These are phyloP conservation scores for Lactifluus echinatus DNA, from an alignment of 768 basidiomycete genomes.

Conservation along the genomic window DNA sequence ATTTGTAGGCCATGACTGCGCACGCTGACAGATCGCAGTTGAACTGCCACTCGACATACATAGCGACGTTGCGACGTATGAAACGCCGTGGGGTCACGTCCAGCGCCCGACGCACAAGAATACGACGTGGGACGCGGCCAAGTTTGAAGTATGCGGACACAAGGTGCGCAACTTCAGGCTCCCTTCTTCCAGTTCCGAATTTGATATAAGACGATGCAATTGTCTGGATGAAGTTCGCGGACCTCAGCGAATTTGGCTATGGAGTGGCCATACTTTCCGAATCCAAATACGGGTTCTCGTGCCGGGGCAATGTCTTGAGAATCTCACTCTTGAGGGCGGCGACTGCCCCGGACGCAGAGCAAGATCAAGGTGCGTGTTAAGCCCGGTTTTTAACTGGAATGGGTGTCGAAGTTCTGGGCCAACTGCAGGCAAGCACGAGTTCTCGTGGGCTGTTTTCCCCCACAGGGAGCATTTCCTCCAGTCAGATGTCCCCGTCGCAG, in stretches of 20 bases:
- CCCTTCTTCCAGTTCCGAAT: too few species aligned
- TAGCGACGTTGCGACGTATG: constrained; percentile 79
- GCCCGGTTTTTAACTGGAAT: not conserved
- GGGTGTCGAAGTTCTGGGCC: not conserved
- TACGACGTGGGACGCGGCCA: constrained; percentile 39
- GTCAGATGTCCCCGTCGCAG: too few species aligned
- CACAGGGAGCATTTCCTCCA: too few species aligned
- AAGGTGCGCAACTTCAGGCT: too few species aligned
- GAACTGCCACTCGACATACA: constrained; percentile 88
- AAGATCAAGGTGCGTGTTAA: too few species aligned
- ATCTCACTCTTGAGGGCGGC: too few species aligned
- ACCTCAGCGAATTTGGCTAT: constrained; percentile 90
- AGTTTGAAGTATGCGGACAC: too few species aligned
- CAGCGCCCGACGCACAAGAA: constrained; percentile 93
- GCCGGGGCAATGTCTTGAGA: constrained; percentile 50
- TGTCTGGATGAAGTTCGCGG: constrained; percentile 22
- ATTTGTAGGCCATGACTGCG: not conserved
- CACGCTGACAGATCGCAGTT: constrained; percentile 37
- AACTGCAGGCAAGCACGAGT: constrained; percentile 48
- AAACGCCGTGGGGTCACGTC: constrained; percentile 88
- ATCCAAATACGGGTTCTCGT: constrained; percentile 91
- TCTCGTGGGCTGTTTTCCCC: constrained; percentile 74
- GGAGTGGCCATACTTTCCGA: constrained; percentile 92
- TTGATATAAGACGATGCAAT: too few species aligned
- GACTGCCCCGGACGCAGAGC: too few species aligned